phyloP scores from a whole-genome alignment of 2,329 filamentous ascomycete species.

The Penicillium aurantiogriseum region DNA sequence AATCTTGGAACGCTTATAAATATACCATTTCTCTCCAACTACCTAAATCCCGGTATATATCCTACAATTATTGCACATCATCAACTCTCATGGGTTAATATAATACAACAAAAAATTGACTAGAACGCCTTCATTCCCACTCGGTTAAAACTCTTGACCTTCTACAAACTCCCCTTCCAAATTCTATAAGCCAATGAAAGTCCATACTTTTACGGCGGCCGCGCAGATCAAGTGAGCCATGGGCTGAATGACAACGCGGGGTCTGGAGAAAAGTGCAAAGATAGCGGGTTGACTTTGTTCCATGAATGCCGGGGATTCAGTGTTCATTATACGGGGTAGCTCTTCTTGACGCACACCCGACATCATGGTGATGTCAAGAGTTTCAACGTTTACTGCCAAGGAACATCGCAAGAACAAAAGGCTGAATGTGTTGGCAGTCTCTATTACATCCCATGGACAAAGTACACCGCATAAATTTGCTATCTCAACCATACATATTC shows the following conservation, averaged over 20 bases:
- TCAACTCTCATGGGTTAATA: too few species aligned
- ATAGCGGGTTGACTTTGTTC: background rate
- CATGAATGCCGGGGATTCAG: background rate
- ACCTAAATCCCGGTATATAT: background rate
- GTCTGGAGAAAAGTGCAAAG: background rate
- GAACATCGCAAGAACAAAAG: background rate
- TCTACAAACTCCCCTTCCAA: background rate
- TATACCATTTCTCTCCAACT: background rate
- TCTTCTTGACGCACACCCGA: background rate
- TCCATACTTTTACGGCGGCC: background rate
- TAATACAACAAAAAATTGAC: background rate
- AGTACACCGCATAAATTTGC: background rate
- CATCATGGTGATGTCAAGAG: background rate
- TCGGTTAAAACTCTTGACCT: background rate
- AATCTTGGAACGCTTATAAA: too few species aligned
- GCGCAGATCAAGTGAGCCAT: background rate
- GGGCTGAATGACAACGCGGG: background rate
- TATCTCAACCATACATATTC: background rate
- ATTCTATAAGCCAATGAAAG: too few species aligned
- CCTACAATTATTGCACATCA: too few species aligned
- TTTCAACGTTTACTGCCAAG: background rate
- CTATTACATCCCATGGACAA: background rate
- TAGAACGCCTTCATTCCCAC: accelerated
- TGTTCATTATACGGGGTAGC: background rate
- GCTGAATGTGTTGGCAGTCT: background rate